Percentiles rank a stretch among this genome's conserved stretches.
These are phyloP conservation scores for Cryptococcus floricola DNA, from an alignment of 1,284 basidiomycete genomes.

Conservation along the genomic window DNA sequence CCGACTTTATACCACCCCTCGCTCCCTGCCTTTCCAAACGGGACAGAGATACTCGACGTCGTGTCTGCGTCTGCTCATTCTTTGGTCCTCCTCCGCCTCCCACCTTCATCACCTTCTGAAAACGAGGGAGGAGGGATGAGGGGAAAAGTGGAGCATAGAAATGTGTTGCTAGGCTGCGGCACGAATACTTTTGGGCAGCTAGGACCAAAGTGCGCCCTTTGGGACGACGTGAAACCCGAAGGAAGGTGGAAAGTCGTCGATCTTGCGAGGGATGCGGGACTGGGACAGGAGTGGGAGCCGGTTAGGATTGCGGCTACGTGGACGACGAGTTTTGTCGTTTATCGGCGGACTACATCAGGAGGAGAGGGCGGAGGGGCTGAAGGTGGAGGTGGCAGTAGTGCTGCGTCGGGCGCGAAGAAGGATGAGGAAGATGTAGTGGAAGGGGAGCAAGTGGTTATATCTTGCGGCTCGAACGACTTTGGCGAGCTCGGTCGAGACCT, in stretches of 20 bases:
- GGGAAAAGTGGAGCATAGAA: background rate
- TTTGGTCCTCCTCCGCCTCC: conserved; percentile 22
- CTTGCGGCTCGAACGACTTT: conserved; percentile 77
- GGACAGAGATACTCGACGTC: conserved; percentile 24
- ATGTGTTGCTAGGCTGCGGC: conserved; percentile 36
- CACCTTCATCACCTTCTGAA: background rate
- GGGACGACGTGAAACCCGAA: conserved; percentile 21
- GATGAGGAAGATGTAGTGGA: background rate
- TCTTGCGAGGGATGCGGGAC: conserved; percentile 10
- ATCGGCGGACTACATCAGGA: conserved; percentile 7
- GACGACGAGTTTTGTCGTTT: conserved; percentile 72
- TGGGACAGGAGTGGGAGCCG: conserved; percentile 37
- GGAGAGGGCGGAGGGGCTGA: conserved; percentile 42
- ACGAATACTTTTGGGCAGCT: conserved; percentile 44
- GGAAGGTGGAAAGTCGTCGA: conserved; percentile 28
- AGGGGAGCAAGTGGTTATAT: conserved; percentile 62
- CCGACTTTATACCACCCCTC: conserved; percentile 48
- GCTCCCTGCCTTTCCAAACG: conserved; percentile 4
- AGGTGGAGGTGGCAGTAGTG: conserved; percentile 4
- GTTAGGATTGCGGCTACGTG: conserved; percentile 62
- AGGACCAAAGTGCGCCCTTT: conserved; percentile 32
- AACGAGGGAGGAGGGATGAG: background rate
- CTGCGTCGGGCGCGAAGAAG: background rate
- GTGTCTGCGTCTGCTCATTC: conserved; percentile 38
- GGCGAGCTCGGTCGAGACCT: conserved; percentile 65